Evolutionary conservation across 2,329 filamentous ascomycete genomes (phyloP).

Genomic region (Lithohypha guttulata): DNA sequence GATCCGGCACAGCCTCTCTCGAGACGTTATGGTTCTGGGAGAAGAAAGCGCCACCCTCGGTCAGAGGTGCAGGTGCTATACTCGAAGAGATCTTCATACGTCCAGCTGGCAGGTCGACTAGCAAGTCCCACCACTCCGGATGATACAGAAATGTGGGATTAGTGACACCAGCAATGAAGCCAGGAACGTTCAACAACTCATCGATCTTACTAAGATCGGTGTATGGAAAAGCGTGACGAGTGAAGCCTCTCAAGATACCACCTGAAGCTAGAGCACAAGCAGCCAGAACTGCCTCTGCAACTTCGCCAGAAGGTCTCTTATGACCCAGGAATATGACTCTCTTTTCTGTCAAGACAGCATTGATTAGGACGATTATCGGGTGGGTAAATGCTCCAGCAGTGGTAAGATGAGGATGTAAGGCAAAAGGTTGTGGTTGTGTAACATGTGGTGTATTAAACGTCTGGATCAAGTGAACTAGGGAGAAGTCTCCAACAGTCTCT

Average conservation of each 20-base stretch:
- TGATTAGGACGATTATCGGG: slow-evolving; percentile 87
- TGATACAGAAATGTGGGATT: slow-evolving; percentile 94
- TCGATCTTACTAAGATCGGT: slow-evolving; percentile 97
- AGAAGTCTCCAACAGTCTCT: slow-evolving; percentile 96
- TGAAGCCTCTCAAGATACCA: slow-evolving; percentile 85
- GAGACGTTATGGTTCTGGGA: slow-evolving; percentile 54
- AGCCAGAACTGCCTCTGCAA: slow-evolving; percentile 95
- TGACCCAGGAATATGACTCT: slow-evolving; percentile 91
- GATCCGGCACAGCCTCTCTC: slow-evolving; percentile 40
- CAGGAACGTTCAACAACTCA: slow-evolving; percentile 86
- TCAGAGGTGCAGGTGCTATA: slow-evolving; percentile 69
- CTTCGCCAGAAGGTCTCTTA: slow-evolving; percentile 87
- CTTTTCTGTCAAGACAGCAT: slow-evolving; percentile 92
- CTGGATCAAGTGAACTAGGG: slow-evolving; percentile 90
- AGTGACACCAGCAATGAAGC: slow-evolving; percentile 94
- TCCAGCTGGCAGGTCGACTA: slow-evolving; percentile 85
- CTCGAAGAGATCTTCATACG: slow-evolving; percentile 88
- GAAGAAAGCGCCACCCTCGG: slow-evolving; percentile 79
- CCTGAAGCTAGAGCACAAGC: slow-evolving; percentile 89
- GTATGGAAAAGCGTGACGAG: slow-evolving; percentile 91
- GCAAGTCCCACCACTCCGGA: slow-evolving; percentile 94
- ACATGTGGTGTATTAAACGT: slow-evolving; percentile 77
- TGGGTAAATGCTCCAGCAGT: slow-evolving; percentile 84
- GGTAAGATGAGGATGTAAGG: slow-evolving; percentile 81
- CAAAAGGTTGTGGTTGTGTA: slow-evolving; percentile 74